Conservation (phyloP, 805 yeast genomes). For the Yarrowia yakushimensis region DNA sequence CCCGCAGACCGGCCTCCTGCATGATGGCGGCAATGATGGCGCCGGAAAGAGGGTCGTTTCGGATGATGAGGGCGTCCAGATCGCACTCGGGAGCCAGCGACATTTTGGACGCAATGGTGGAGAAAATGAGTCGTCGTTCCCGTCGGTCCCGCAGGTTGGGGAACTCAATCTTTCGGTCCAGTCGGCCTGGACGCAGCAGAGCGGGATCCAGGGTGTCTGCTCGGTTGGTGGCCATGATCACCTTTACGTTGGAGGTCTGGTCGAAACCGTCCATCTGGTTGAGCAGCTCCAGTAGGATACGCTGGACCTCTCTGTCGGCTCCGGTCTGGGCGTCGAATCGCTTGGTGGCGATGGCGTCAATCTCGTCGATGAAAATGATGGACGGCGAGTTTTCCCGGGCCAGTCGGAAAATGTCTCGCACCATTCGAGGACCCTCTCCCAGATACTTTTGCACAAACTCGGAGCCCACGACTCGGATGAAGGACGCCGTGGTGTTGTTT, state of each 20-base stretch:
- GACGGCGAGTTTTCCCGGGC: slow-evolving; percentile 98
- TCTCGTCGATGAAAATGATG: slow-evolving; percentile 95
- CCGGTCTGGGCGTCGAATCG: slow-evolving; percentile 99
- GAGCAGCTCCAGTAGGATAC: slow-evolving; percentile 89
- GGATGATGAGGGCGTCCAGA: slow-evolving; percentile 85
- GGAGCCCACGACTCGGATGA: slow-evolving; percentile 95
- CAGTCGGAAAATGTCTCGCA: slow-evolving; percentile 92
- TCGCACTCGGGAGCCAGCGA: slow-evolving; percentile 97
- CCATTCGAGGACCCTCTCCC: slow-evolving; percentile 99
- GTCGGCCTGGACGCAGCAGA: slow-evolving; percentile 93
- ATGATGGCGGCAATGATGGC: slow-evolving; percentile 96
- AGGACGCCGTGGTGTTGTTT: slow-evolving; percentile 90
- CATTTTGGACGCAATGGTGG: slow-evolving; percentile 96
- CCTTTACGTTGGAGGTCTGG: slow-evolving; percentile 91
- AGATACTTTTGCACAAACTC: slow-evolving; percentile 97
- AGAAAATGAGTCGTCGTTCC: slow-evolving; percentile 93
- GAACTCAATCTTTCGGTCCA: slow-evolving; percentile 96
- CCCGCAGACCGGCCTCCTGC: slow-evolving; percentile 99
- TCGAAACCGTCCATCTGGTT: slow-evolving; percentile 99
- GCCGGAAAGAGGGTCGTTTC: slow-evolving; percentile 96
- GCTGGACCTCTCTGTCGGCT: slow-evolving; percentile 98
- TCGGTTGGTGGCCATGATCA: slow-evolving; percentile 98
- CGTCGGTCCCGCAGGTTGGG: slow-evolving; percentile 95
- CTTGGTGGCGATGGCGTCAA: slow-evolving; percentile 98
- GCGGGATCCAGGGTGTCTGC: slow-evolving; percentile 99